These are phyloP conservation scores for Starmerella vitae DNA, from an alignment of 805 yeast species.

Conservation along the genomic window DNA sequence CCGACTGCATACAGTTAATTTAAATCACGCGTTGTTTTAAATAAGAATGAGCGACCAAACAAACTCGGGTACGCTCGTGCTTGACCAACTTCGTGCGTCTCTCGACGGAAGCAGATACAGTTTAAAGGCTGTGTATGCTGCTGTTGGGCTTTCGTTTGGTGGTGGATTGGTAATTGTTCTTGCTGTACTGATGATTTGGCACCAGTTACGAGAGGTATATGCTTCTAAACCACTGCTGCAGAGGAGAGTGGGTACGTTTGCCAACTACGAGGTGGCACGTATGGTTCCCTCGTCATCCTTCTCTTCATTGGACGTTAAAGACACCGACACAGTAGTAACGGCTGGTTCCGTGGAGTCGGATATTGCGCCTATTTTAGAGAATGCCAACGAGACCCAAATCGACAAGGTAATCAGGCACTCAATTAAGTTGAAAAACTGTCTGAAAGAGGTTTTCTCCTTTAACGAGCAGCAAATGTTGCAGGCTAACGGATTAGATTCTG, in stretches of 20 bases:
- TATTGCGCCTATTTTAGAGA: not conserved
- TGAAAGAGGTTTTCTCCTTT: slow-evolving; percentile 16
- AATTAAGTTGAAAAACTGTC: slow-evolving; percentile 19
- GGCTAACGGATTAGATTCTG: slow-evolving; percentile 29
- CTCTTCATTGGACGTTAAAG: not conserved
- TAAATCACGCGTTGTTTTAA: too few species aligned
- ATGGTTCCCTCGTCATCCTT: not conserved
- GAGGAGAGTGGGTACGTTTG: not conserved
- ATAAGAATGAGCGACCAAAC: too few species aligned
- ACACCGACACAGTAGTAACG: slow-evolving; percentile 1
- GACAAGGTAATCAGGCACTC: not conserved
- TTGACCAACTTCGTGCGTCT: slow-evolving; percentile 20
- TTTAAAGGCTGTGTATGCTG: slow-evolving; percentile 28
- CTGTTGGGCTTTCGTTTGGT: slow-evolving; percentile 27
- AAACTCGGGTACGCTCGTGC: slow-evolving; percentile 13
- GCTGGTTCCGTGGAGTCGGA: not conserved
- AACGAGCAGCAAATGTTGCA: slow-evolving; percentile 22
- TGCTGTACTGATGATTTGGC: slow-evolving; percentile 25
- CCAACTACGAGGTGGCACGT: not conserved
- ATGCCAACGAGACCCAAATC: not conserved
- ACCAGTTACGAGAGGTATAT: slow-evolving; percentile 24
- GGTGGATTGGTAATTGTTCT: slow-evolving; percentile 23
- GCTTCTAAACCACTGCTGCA: slow-evolving; percentile 23
- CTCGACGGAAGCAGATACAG: slow-evolving; percentile 22
- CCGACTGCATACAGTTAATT: too few species aligned